Conservation (phyloP, 1,139 yeast species). For the Pichia sp. region DNA sequence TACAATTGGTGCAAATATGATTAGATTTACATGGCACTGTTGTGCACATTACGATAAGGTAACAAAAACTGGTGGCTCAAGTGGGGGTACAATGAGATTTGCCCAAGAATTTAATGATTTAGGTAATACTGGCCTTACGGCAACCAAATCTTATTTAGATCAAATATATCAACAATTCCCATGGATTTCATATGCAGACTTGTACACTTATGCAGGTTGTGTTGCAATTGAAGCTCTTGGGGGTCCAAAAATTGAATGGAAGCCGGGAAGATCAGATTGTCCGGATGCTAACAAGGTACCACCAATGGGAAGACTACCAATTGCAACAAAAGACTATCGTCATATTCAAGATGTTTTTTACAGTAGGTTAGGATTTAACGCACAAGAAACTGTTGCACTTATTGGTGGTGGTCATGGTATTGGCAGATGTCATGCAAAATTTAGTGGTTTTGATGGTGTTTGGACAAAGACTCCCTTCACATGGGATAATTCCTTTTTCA, state of each 20-base stretch:
- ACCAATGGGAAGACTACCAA: conserved; percentile 56
- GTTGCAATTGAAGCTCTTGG: conserved; percentile 56
- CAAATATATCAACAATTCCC: conserved; percentile 52
- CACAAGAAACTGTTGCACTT: conserved; percentile 56
- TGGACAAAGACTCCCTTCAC: conserved; percentile 35
- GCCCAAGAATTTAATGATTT: conserved; percentile 41
- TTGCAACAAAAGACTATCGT: conserved; percentile 45
- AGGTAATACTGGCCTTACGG: conserved; percentile 55
- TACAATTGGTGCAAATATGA: conserved; percentile 54
- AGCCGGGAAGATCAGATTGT: conserved; percentile 58
- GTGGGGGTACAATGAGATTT: conserved; percentile 60
- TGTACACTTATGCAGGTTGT: conserved; percentile 62
- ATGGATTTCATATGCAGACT: conserved; percentile 56
- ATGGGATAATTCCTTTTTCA: conserved; percentile 37
- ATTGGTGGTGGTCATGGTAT: conserved; percentile 57
- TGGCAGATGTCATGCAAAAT: conserved; percentile 56
- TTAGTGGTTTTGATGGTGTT: conserved; percentile 41
- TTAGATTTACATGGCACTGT: conserved; percentile 66
- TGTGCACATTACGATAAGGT: conserved; percentile 56
- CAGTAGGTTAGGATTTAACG: conserved; percentile 55
- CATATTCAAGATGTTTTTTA: conserved; percentile 50
- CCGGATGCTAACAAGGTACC: conserved; percentile 46
- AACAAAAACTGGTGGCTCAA: conserved; percentile 58
- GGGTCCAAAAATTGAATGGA: conserved; percentile 54
- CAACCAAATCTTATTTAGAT: conserved; percentile 50